Conservation (phyloP, 441 rosid species). For the Populus tomentosa region DNA sequence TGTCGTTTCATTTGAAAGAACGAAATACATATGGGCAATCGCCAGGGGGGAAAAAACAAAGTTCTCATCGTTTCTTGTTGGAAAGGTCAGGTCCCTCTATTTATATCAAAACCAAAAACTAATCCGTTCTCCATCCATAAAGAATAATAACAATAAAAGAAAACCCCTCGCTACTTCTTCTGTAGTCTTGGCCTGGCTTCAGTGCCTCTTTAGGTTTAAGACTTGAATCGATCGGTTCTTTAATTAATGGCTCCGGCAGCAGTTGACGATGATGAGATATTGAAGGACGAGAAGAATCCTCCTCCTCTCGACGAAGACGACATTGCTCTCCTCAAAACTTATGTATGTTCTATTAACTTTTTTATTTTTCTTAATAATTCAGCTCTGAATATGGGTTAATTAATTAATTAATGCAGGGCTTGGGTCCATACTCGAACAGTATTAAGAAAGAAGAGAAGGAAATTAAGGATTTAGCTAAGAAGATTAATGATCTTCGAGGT, state of each 20-base stretch:
- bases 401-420: constrained; percentile 52
- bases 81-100: not conserved
- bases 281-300: constrained; percentile 91
- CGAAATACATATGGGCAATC: not conserved
- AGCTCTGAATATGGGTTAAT: not conserved
- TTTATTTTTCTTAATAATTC: not conserved
- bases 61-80: not conserved
- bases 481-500: constrained; percentile 88
- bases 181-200: not conserved
- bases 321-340: constrained; percentile 92
- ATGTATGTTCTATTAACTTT: constrained; percentile 35
- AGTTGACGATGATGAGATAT: constrained; percentile 39
- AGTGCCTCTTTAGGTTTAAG: not conserved
- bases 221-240: not conserved
- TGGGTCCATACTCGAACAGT: constrained; percentile 84
- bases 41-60: no score
- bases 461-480: constrained; percentile 88
- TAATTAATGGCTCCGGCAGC: constrained; percentile 47
- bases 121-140: not conserved
- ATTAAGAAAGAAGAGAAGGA: constrained; percentile 92
- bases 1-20: no score
- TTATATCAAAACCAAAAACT: not conserved
- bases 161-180: not conserved
- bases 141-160: not conserved
- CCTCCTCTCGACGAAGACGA: constrained; percentile 94